Base-by-base conservation (phyloP, 148 eudicot genomes). In the Camellia sinensis region DNA sequence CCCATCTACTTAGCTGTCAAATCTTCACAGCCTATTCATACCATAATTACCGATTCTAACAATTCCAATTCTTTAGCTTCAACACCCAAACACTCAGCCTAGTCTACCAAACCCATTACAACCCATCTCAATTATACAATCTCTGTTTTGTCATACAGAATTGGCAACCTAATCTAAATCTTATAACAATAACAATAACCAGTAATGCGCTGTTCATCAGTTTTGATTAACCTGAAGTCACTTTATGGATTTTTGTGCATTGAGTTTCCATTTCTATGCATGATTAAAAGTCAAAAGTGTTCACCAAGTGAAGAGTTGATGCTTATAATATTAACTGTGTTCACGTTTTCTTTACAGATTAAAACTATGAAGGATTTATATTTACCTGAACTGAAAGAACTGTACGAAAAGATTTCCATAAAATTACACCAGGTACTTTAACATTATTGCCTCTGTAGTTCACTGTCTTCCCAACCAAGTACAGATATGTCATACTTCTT, bases 271-370 rank as follows among this genome's bases (percentile, higher is more conserved):
- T 70, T 70, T 46, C 50, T 19, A n/a, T 45, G 29, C 74, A 7
- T 69, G 37, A 3, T n/a, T 48, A n/a, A 56, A 46, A 45, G 37
- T 15, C 18, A 41, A n/a, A 70, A 70, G 17, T 44, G 12, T 46
- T 3, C 56, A 46, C 19, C 40, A n/a, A 56, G 56, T 45, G 74
- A 70, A 65, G n/a, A 13, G 19, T 62, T 46, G 72, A 67, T 64
- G 5, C n/a, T 17, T 46, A 40, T 52, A 66, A 8, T 67, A 14
- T 14, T 64, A 46, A 40, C 45, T 17, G 14, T 45, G n/a, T 45
- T 71, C 59, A 61, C 71, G 53, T 69, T 50, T 29, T 45, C n/a
- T 13, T 64, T 14, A 15, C 71, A 80, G 82, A 48, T 80, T 72
- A 41, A 52, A 50, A 64, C 44, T 19, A 60, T 63, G 77, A 80